Base-by-base conservation (phyloP, 2,329 filamentous ascomycete species). In the Cordyceps farinosa region DNA sequence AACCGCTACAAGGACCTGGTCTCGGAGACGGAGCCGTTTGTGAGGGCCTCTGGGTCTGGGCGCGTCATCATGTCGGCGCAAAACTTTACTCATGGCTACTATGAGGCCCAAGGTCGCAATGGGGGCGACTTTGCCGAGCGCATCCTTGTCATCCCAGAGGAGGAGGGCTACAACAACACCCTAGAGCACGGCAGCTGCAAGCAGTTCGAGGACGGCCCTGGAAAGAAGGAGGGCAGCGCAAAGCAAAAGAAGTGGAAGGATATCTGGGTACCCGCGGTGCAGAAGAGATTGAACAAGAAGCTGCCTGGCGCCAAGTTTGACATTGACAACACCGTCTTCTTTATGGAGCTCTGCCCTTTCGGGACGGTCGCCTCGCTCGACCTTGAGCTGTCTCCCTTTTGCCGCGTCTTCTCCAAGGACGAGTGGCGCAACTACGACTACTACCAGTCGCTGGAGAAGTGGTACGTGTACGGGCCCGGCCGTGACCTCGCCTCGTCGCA, bases 281-380 rank as follows among this genome's bases (percentile, higher is more conserved):
- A 83, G n/a, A 74, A 80, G 2, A 86, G 91, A 8, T 76, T 97
- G 47, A 92, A 93, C 71, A 69, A 77, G 15, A 84, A 88, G 65
- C 80, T 97, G 0, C 82, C 82, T 0, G 89, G 90, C 2, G 87
- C 84, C 5, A 86, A 89, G 65, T 74, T 97, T 48, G 84, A 83
- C 3, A 71, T 80, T 13, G 70, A 78, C 1, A 87, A 94, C 40
- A 85, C 87, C 1, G 79, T 92, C 63, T 84, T 83, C 63, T 73
- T 97, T 40, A 97, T 97, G 92, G 92, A 97, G 69, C 80, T 97
- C 65, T 97, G 93, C 70, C 88, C 93, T 0, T 97, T 92, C 76
- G 84, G 89, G 68, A 94, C 91, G 0, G 86, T 96, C n/a, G 86
- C 88, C 9, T 80, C 84, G 6, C 71, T 76, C 0, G 76, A 82